A percentile compares a stretch with the other conserved stretches of the same genome.
Evolutionary conservation across 306 rosid species (phyloP).

Genomic region (Senna tora): DNA sequence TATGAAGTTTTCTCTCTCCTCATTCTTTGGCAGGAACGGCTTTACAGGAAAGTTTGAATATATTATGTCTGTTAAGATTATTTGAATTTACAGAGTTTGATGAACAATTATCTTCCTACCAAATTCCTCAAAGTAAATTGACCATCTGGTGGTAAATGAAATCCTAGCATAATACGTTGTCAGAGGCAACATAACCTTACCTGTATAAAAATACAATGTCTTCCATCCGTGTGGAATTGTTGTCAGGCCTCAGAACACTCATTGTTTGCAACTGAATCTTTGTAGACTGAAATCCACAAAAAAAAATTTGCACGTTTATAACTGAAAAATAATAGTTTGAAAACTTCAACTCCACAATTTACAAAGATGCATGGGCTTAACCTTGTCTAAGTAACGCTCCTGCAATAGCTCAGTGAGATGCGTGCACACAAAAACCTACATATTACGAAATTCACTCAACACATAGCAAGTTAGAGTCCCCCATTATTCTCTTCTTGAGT

Average conservation of each 20-base stretch:
- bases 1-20: conserved; percentile 27
- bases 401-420: conserved; percentile 91
- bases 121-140: conserved; percentile 18
- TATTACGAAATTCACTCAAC: conserved; percentile 30
- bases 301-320: conserved; percentile 26
- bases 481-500: conserved; percentile 2
- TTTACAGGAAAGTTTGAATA: neutral
- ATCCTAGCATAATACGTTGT: conserved; percentile 25
- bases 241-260: conserved; percentile 87
- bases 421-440: conserved; percentile 87
- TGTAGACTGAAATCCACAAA: conserved; percentile 62
- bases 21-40: neutral
- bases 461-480: conserved; percentile 27
- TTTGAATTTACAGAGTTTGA: neutral
- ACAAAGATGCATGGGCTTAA: conserved; percentile 41
- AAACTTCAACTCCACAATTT: conserved; percentile 35
- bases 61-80: conserved; percentile 4
- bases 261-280: conserved; percentile 78
- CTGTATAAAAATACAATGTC: conserved; percentile 83
- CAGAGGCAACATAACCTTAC: conserved; percentile 50
- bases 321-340: conserved; percentile 18
- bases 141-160: conserved; percentile 29
- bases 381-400: conserved; percentile 68
- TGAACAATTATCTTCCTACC: conserved; percentile 18
- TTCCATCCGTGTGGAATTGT: conserved; percentile 55